Base-by-base conservation (phyloP, 257 asterid genomes). In the Asclepias syriaca region DNA sequence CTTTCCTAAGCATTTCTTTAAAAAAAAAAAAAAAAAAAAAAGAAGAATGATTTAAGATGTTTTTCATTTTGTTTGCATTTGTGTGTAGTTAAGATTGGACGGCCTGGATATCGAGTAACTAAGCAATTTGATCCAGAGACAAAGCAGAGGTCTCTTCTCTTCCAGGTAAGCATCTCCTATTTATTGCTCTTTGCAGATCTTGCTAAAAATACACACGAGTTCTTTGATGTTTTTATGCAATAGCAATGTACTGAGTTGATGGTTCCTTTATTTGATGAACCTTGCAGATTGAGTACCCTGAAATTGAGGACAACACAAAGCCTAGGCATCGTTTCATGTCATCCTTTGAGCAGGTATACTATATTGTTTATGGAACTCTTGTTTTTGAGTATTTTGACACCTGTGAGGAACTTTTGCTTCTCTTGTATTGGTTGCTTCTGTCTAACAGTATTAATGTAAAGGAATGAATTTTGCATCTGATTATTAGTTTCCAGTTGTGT, bases 291-390 rank as follows among this genome's bases (percentile, higher is more conserved):
- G 99, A 95, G 81, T 95, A 95, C 79, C 99, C 98, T 32, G 99
- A 95, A 80, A 95, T 95, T 76, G 99, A 95, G 80, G 98, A 92
- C 85, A 92, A 86, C 80, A 81, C 93, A 18, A 95, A 90, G 85
- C 99, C 99, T 34, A 88, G 99, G 83, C 99, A 95, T 77, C 87
- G 99, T 40, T 95, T 95, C 77, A 95, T 95, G 99, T 95, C 99
- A 66, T 90, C 99, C 49, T 95, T 87, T 78, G 99, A 95, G 86
- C 98, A 93, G 98, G 98, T 93, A 70, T 13, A 50, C 68, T 49
- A 57, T 12, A 14, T 70, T 48, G 46, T 45, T 22, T 14, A 27
- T 73, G 46, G 24, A 56, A 54, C 66, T 27, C 55, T 51, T 29
- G 13, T 71, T 22, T 46, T 53, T 29, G 32, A 0, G 24, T 55